Evolutionary conservation across 495 filamentous ascomycete genomes (phyloP), one percentile per base, ranked within the genome.

Genomic region (Talaromyces stipitatus): DNA sequence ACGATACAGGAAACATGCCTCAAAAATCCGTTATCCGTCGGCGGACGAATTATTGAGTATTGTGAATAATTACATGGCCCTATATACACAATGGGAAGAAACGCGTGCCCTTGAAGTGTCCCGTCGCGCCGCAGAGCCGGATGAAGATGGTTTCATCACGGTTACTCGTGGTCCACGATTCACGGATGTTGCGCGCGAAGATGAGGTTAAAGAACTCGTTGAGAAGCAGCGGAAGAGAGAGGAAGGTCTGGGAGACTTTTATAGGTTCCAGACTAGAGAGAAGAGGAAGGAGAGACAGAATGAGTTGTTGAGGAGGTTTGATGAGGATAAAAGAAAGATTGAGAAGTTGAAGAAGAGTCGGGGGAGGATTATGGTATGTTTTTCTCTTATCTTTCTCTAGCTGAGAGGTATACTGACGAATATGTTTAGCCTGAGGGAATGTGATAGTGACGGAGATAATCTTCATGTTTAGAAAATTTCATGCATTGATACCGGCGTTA

Each of bases 121-220:
- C 60, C 77, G 78, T 56, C 72, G 82, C 58, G 80, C 87, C 46
- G 81, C 85, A 62, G 85, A 87, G 63, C 90, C 94, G 9, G 94
- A 98, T 67, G 91, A 90, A 65, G 95, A 98, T 70, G 94, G 94
- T 9, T 98, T 98, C 66, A 78, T 97, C 20, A 97, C 90, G 28
- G 95, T 98, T 27, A 88, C 85, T 3, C 79, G 87, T 56, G 92
- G 91, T 12, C 75, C 75, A 38, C 84, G 87, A 56, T 76, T 78
- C 9, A 90, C 88, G 11, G 85, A 88, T 8, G 81, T 87, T 2
- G 89, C 89, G 16, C 75, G 82, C 46, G 81, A 84, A 58, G 87
- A 88, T 62, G 89, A 91, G 63, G 85, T 87, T 10, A 82, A 85
- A 70, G 84, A 82, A 65, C 78, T 85, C 62, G 81, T 82, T 59